Evolutionary conservation across 2,329 filamentous ascomycete genomes (phyloP), one percentile per base, ranked within the genome.

Genomic region (Grosmannia penicillata): DNA sequence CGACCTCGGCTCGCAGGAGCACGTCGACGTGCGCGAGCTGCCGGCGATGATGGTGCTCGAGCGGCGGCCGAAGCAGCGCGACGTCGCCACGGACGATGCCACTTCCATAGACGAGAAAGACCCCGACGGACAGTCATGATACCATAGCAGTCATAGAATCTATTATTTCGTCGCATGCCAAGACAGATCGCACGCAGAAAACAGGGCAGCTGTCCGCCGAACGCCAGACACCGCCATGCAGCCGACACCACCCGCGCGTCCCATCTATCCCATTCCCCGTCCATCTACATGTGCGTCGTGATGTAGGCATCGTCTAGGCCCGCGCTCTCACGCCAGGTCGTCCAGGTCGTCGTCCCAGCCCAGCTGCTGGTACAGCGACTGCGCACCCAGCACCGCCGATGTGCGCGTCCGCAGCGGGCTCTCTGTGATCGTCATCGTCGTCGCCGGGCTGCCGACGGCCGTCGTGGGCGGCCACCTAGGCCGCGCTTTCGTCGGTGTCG

Each of bases 21-120:
- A 82, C 51, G 77, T 83, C 4, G 82, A 89, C 55, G 75, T 87
- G 39, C 68, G 72, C 43, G 79, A 89, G 44, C 53, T 91, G 45
- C 83, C 83, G 0, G 75, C 70, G 32, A 72, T 85, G 48, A 58
- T 84, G 38, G 66, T 78, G 14, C 57, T 33, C 17, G 40, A 44
- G 33, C 35, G 44, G 13, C 22, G n/a, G n/a, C n/a, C n/a, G n/a
- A n/a, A n/a, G n/a, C n/a, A n/a, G n/a, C n/a, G n/a, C n/a, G n/a
- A n/a, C n/a, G n/a, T n/a, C n/a, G n/a, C n/a, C n/a, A n/a, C n/a
- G n/a, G n/a, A n/a, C n/a, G n/a, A n/a, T n/a, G n/a, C n/a, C n/a
- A n/a, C n/a, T n/a, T n/a, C n/a, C n/a, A n/a, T n/a, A n/a, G n/a
- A n/a, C n/a, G n/a, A n/a, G n/a, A n/a, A n/a, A n/a, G n/a, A n/a